Percentiles rank a stretch among this genome's conserved stretches.
phyloP scores from a whole-genome alignment of 1,139 yeast species.

The Williopsis jadinii region DNA sequence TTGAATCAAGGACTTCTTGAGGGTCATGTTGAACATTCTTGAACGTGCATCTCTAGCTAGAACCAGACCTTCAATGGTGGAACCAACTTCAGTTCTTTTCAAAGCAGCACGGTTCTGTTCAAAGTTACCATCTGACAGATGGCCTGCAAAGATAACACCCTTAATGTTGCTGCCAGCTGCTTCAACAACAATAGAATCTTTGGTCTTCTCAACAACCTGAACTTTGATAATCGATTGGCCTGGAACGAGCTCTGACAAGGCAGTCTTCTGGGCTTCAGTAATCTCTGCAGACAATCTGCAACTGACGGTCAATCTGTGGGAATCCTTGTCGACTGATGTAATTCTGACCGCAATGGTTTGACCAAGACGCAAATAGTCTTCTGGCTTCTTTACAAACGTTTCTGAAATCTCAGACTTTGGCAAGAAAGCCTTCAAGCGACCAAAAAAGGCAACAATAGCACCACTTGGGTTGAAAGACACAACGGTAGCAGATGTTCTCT shows the following conservation, averaged over 20 bases:
- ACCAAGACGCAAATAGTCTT: constrained; percentile 72
- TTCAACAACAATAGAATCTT: constrained; percentile 66
- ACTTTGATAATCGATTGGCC: constrained; percentile 66
- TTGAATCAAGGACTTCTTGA: constrained; percentile 60
- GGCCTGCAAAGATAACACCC: constrained; percentile 72
- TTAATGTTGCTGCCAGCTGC: constrained; percentile 47
- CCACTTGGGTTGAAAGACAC: constrained; percentile 70
- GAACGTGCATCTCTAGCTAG: constrained; percentile 61
- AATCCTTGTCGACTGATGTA: constrained; percentile 46
- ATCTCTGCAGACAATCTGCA: constrained; percentile 59
- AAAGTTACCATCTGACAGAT: constrained; percentile 66
- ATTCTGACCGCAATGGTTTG: constrained; percentile 78
- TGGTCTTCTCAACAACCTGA: constrained; percentile 64
- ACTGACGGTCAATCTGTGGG: constrained; percentile 59
- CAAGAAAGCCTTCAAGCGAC: constrained; percentile 67
- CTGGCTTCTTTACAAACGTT: constrained; percentile 70
- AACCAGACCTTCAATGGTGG: constrained; percentile 50
- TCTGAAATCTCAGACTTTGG: constrained; percentile 89
- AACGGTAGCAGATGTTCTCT: constrained; percentile 68
- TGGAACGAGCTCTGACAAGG: constrained; percentile 41
- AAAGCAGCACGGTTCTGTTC: constrained; percentile 63
- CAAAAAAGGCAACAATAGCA: constrained; percentile 78
- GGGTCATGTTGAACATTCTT: constrained; percentile 53
- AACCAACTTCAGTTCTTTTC: constrained; percentile 56
- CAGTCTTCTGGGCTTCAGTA: constrained; percentile 41